Conservation (phyloP, 2,329 filamentous ascomycete species). For the Neonectria sp. region DNA sequence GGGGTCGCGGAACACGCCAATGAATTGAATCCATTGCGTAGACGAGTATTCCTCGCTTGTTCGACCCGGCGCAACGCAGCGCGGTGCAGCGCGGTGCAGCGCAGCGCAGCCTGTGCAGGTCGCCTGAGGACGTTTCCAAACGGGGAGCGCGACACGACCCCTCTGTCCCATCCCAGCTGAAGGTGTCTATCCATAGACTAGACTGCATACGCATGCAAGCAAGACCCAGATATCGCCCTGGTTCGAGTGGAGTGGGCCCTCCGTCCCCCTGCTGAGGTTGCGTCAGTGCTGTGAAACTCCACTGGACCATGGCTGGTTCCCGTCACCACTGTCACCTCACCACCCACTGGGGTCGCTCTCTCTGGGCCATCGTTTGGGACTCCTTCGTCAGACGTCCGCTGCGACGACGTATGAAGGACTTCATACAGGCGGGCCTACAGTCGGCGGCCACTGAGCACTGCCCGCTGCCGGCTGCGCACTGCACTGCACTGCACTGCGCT, state of each 20-base stretch:
- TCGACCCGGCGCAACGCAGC: constrained; percentile 18
- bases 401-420: constrained; percentile 10
- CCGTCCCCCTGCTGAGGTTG: constrained; percentile 27
- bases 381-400: constrained; percentile 25
- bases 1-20: constrained; percentile 11
- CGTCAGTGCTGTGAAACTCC: constrained; percentile 29
- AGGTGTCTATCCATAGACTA: not conserved
- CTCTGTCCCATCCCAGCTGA: constrained; percentile 24
- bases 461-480: constrained; percentile 27
- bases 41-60: constrained; percentile 18
- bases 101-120: constrained; percentile 3
- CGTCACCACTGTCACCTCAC: constrained; percentile 19
- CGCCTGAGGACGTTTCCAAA: constrained; percentile 14
- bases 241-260: constrained; percentile 23
- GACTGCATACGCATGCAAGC: constrained; percentile 27
- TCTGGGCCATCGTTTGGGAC: constrained; percentile 15
- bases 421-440: constrained; percentile 5
- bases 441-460: constrained; percentile 21
- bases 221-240: constrained; percentile 28
- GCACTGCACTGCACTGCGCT: constrained; percentile 24
- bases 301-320: constrained; percentile 7
- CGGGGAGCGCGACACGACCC: constrained; percentile 5
- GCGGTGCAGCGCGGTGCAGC: constrained; percentile 2
- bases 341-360: not conserved
- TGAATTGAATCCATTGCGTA: constrained; percentile 11